Evolutionary conservation across 202 grass and related monocot species (phyloP).

Genomic region (Alloteropsis angusta): DNA sequence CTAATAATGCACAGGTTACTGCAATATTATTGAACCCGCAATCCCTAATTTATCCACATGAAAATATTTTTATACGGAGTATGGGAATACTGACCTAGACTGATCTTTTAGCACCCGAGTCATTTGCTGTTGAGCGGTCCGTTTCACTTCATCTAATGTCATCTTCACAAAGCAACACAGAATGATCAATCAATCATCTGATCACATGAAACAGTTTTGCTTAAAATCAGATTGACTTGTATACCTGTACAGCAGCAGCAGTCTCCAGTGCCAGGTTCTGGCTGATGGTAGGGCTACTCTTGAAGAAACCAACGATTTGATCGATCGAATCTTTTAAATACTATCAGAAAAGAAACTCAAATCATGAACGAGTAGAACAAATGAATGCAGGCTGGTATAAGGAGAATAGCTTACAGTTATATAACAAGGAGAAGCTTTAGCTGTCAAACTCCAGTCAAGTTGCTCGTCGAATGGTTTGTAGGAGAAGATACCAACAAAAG

Average conservation of each 20-base stretch:
- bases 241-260: slow-evolving; percentile 93
- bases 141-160: slow-evolving; percentile 91
- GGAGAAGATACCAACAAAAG: slow-evolving; percentile 73
- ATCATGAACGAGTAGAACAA: slow-evolving; percentile 16
- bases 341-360: slow-evolving; percentile 38
- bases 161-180: slow-evolving; percentile 44
- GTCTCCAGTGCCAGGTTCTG: slow-evolving; percentile 83
- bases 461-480: slow-evolving; percentile 84
- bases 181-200: slow-evolving; percentile 19
- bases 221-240: slow-evolving; percentile 22
- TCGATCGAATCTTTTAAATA: slow-evolving; percentile 89
- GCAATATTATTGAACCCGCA: background rate
- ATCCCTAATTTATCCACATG: background rate
- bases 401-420: slow-evolving; percentile 64
- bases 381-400: slow-evolving; percentile 9
- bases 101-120: slow-evolving; percentile 71
- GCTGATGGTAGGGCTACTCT: slow-evolving; percentile 79
- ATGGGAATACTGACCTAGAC: slow-evolving; percentile 51
- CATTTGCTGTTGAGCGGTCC: slow-evolving; percentile 91
- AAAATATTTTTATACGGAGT: background rate
- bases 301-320: slow-evolving; percentile 87
- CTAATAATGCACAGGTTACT: background rate
- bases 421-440: slow-evolving; percentile 93
- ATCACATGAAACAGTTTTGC: slow-evolving; percentile 11
- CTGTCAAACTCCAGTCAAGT: slow-evolving; percentile 94